Evolutionary conservation across 352 stramenopile genomes (phyloP).

Genomic region (Phytophthora multivora): DNA sequence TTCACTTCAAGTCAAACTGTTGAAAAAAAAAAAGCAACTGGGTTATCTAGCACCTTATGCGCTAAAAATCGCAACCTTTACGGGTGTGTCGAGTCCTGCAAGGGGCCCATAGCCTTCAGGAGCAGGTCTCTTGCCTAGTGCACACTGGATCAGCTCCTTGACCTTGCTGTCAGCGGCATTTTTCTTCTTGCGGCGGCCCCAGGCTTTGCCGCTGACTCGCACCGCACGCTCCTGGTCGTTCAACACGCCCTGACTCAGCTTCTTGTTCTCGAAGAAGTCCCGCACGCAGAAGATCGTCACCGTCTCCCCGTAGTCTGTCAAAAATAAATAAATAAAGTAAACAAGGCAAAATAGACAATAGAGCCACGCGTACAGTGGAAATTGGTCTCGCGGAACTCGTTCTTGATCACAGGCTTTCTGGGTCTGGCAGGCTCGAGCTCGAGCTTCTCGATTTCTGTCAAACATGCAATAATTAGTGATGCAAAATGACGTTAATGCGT

Average conservation of each 20-base stretch:
- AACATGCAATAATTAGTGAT: constrained; percentile 1
- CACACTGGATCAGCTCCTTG: constrained; percentile 52
- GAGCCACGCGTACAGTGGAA: constrained; percentile 57
- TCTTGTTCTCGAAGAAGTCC: constrained; percentile 77
- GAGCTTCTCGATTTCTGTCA: constrained; percentile 29
- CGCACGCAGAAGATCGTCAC: constrained; percentile 76
- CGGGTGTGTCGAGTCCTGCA: neutral
- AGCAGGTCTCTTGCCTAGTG: constrained; percentile 39
- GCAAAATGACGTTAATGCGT: neutral
- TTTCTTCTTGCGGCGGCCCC: constrained; percentile 40
- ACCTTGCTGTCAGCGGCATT: constrained; percentile 23
- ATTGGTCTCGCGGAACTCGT: constrained; percentile 81
- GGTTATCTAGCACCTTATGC: constrained; percentile 15
- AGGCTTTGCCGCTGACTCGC: constrained; percentile 53
- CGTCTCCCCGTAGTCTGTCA: constrained; percentile 75
- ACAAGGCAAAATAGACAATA: constrained; percentile 1
- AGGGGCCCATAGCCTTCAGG: constrained; percentile 20
- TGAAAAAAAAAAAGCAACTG: constrained; percentile 8
- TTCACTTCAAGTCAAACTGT: constrained; percentile 3
- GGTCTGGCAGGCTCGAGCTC: constrained; percentile 14
- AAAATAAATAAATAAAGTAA: neutral
- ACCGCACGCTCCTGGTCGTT: constrained; percentile 75
- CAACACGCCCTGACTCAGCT: constrained; percentile 71
- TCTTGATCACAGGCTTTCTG: constrained; percentile 66
- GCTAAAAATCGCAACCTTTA: constrained; percentile 8